Evolutionary conservation across 1,139 yeast species (phyloP).

Genomic region (Magnusiomyces tetraspermus): DNA sequence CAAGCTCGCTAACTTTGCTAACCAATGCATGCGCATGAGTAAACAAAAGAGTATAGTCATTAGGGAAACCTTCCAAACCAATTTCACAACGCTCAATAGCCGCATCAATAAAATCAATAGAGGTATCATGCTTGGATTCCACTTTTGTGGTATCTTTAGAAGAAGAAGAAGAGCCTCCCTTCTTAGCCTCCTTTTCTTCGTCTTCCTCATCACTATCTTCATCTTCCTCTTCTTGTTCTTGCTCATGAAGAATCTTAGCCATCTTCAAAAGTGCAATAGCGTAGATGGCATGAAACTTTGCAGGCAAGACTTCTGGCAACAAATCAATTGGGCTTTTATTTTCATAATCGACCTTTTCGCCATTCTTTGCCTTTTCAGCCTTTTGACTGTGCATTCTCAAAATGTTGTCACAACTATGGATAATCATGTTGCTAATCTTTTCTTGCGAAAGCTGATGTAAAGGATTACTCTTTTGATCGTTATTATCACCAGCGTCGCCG

Average conservation of each 20-base stretch:
- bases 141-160: conserved; percentile 8
- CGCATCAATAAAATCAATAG: conserved; percentile 52
- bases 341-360: conserved; percentile 1
- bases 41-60: conserved; percentile 37
- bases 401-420: conserved; percentile 71
- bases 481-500: background rate
- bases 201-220: conserved; percentile 16
- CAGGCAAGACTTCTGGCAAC: conserved; percentile 35
- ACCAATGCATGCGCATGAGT: conserved; percentile 49
- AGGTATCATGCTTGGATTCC: conserved; percentile 31
- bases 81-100: conserved; percentile 59
- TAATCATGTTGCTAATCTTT: conserved; percentile 29
- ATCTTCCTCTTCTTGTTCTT: conserved; percentile 18
- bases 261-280: conserved; percentile 46
- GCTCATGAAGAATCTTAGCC: conserved; percentile 16
- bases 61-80: conserved; percentile 47
- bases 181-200: conserved; percentile 20
- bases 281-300: conserved; percentile 62
- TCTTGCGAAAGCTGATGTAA: conserved; percentile 1
- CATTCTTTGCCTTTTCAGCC: conserved; percentile 3
- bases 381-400: conserved; percentile 13
- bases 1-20: conserved; percentile 32
- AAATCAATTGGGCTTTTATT: conserved; percentile 12
- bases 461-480: background rate
- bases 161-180: conserved; percentile 11